Base-by-base conservation (phyloP, 768 basidiomycete species). In the Crepidotus variabilis region DNA sequence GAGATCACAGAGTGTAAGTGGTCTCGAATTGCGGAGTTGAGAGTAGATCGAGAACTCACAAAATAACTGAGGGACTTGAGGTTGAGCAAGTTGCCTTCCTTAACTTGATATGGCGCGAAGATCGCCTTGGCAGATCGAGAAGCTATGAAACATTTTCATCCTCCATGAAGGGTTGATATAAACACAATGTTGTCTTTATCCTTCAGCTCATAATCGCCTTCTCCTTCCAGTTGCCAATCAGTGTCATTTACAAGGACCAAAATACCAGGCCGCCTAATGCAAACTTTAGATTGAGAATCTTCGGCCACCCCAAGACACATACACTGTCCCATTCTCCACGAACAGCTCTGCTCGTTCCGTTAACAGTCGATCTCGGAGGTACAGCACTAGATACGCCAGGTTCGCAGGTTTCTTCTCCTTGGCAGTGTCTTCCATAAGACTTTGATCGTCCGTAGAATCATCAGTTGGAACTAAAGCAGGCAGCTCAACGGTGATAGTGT, bases 211-310 rank as follows among this genome's bases (percentile, higher is more conserved):
- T 96, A 97, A 6, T 90, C 87, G 20, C 92, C 87, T 69, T 98
- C 96, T 33, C 93, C 94, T 69, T 98, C 96, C 6, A 98, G 77
- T 70, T 98, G 95, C 96, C 96, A 98, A 64, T 98, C 96, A 1
- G 92, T 92, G 63, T 96, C 92, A 65, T 98, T 98, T 53, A 99
- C 84, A n/a, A 99, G 78, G 2, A 98, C 96, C 2, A 99, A 77
- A 35, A 99, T 97, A 0, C 97, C 97, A 0, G 97, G 97, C 8
- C 97, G 94, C 36, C 97, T 96, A 65, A 1, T 32, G 36, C 22
- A 18, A 36, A 49, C 14, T 18, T 10, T 14, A 39, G 13, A 20
- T 14, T 22, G 16, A 11, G 20, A 1, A 39, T 20, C 9, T 13
- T 6, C 33, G 6, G 18, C 2, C 28, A 36, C 6, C 56, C 34